Evolutionary conservation across 2,329 filamentous ascomycete species (phyloP).

Genomic region (Aspergillus fischeri): DNA sequence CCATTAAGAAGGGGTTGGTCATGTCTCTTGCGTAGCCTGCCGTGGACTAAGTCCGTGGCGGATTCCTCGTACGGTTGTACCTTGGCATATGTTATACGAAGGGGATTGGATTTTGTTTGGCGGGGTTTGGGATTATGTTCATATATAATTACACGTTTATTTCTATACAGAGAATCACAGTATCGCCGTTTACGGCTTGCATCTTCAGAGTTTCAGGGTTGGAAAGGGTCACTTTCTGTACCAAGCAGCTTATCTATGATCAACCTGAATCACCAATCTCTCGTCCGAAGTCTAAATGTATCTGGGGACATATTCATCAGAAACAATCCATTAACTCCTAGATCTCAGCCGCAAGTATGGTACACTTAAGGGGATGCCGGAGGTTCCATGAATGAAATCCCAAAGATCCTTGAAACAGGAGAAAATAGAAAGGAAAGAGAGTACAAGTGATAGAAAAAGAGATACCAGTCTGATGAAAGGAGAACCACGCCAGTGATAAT

Average conservation of each 20-base stretch:
- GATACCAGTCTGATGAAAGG: neutral
- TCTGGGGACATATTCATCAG: neutral
- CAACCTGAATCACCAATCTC: neutral
- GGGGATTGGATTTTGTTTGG: too few species aligned
- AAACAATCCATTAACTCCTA: neutral
- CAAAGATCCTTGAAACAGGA: neutral
- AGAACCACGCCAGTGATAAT: neutral
- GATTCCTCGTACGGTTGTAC: neutral
- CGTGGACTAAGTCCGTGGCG: neutral
- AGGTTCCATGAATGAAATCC: neutral
- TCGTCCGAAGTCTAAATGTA: neutral
- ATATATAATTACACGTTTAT: neutral
- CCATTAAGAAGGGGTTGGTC: slow-evolving; percentile 37
- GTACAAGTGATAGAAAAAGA: neutral
- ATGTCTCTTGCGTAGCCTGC: slow-evolving; percentile 13
- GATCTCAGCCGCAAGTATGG: neutral
- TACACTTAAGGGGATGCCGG: neutral
- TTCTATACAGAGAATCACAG: neutral
- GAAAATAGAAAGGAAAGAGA: neutral
- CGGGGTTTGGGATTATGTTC: neutral
- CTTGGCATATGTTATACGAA: too few species aligned
- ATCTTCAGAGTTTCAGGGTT: neutral
- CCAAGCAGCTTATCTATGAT: neutral
- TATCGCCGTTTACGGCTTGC: neutral
- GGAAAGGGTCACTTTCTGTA: neutral